These are phyloP conservation scores for Ophiostoma australiae DNA, from an alignment of 2,329 filamentous ascomycete genomes.

Conservation along the genomic window DNA sequence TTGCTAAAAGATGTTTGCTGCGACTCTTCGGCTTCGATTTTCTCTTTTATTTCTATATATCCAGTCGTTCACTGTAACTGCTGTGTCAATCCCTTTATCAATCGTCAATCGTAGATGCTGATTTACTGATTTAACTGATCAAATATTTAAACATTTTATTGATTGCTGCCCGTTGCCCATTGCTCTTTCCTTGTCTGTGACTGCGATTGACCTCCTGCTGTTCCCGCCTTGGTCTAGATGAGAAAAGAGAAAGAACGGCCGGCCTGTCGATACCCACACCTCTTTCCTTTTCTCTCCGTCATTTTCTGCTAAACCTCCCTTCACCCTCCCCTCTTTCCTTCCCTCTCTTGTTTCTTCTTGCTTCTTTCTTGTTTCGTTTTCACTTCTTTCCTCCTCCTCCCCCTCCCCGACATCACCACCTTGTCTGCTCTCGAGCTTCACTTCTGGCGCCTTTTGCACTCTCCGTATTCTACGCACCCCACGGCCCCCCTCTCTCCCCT, in stretches of 20 bases:
- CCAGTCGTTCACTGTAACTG: background rate
- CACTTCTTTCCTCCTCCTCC: background rate
- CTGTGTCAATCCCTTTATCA: slow-evolving; percentile 7
- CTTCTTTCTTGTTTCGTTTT: background rate
- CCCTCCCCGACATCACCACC: background rate
- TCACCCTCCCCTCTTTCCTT: slow-evolving; percentile 7
- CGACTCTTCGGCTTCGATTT: background rate
- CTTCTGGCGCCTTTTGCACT: background rate
- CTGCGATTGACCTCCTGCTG: slow-evolving; percentile 11
- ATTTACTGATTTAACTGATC: background rate
- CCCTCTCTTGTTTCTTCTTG: background rate
- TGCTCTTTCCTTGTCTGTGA: slow-evolving; percentile 11
- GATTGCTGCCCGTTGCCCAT: background rate
- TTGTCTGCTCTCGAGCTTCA: slow-evolving; percentile 12
- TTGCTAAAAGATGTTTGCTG: background rate
- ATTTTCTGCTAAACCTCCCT: slow-evolving; percentile 11
- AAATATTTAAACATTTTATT: background rate
- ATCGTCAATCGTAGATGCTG: background rate
- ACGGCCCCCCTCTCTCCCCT: slow-evolving; percentile 14
- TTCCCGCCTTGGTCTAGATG: slow-evolving; percentile 13
- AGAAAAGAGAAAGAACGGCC: background rate
- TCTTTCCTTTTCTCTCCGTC: slow-evolving; percentile 18
- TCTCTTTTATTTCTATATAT: background rate
- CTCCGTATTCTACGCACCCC: slow-evolving; percentile 8
- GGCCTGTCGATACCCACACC: slow-evolving; percentile 10